These are phyloP conservation scores for Asparagopsis taxiformis DNA, from an alignment of 31 red algal genomes.

Conservation along the genomic window DNA sequence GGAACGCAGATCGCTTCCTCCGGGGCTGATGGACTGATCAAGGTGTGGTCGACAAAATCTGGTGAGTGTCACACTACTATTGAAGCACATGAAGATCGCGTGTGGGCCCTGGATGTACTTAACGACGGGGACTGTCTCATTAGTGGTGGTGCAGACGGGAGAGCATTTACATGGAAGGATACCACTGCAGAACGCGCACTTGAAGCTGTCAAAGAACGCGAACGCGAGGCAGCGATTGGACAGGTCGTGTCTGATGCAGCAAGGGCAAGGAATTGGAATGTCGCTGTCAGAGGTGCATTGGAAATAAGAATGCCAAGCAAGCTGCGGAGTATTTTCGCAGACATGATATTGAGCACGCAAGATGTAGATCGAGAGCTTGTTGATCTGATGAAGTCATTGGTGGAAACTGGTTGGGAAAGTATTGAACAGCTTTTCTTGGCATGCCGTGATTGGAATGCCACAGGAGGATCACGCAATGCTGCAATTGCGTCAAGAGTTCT, in stretches of 20 bases:
- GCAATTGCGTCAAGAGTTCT: constrained; percentile 38
- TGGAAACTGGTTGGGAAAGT: constrained; percentile 26
- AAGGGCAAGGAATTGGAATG: constrained; percentile 34
- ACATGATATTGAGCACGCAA: constrained; percentile 28
- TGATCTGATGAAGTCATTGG: constrained; percentile 9
- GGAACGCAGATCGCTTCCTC: constrained; percentile 75
- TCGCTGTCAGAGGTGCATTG: constrained; percentile 55
- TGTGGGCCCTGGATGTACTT: constrained; percentile 64
- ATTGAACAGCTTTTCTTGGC: constrained; percentile 35
- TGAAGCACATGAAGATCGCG: constrained; percentile 66
- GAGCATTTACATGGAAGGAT: constrained; percentile 65
- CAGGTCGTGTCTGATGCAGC: constrained; percentile 49
- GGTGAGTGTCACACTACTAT: constrained; percentile 55
- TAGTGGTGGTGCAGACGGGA: constrained; percentile 67
- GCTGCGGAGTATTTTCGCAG: constrained; percentile 46
- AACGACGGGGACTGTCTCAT: constrained; percentile 61
- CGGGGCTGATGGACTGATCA: constrained; percentile 72
- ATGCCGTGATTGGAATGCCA: constrained; percentile 67
- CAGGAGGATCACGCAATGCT: constrained; percentile 44
- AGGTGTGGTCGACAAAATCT: constrained; percentile 59
- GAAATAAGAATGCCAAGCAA: constrained; percentile 54
- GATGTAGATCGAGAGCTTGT: constrained; percentile 18
- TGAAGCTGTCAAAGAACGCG: constrained; percentile 11
- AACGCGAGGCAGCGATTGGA: constrained; percentile 22
- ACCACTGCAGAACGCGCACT: constrained; percentile 34